Evolutionary conservation across 2,329 filamentous ascomycete species (phyloP), one percentile per base, ranked within the genome.

Genomic region (Penicillium crustosum): DNA sequence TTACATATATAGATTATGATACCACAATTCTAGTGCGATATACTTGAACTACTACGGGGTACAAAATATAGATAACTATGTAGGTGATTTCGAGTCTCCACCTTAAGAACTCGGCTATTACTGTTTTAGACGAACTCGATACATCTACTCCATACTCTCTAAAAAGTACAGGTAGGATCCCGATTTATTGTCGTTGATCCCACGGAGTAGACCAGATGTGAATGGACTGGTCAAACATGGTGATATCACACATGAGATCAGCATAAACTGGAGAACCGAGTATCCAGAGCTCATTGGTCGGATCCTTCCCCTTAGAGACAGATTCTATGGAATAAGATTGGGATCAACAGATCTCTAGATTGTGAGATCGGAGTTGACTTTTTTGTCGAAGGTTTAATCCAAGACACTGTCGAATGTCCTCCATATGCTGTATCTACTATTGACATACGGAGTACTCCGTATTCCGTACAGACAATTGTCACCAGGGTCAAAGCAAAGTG

Each of bases 321-420:
- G 48, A 38, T 53, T 39, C 21, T 10, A 39, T 49, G 21, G 45
- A 19, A 17, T 55, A 52, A 61, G 41, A 66, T 63, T 63, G 36
- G 36, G 63, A 64, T 65, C 63, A 53, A 29, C 39, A 39, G 57
- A 61, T 64, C 56, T 58, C 21, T 31, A 49, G 27, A 42, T 41
- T 51, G 39, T 35, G 42, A 45, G 52, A 52, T 55, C 49, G 38
- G 50, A 42, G 47, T 49, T 36, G 12, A n/a, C 15, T 21, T 21
- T 21, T 31, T 38, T 7, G 17, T 29, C 15, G 21, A 21, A 52
- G 45, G 41, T 23, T n/a, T n/a, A 35, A 19, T 23, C 2, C 25
- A 41, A 41, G 33, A 25, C 25, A 49, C 6, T 47, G 3, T 47
- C 27, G 12, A 27, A 13, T 27, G 1, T 44, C n/a, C 17, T 9